phyloP scores from a whole-genome alignment of 495 filamentous ascomycete genomes.

The Neurospora africana region DNA sequence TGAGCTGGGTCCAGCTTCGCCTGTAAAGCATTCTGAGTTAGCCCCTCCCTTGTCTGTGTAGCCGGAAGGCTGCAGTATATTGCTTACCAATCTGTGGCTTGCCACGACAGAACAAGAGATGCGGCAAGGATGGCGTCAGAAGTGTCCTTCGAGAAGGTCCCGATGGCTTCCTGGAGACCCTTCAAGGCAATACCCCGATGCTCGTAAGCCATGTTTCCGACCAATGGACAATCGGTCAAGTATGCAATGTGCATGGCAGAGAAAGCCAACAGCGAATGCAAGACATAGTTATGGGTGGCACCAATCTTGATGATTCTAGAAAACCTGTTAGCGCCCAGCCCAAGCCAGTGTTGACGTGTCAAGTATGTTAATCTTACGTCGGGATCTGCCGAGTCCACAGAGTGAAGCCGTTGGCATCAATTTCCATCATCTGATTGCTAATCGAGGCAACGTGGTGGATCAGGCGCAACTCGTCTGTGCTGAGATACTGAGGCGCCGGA shows the following conservation, averaged over 20 bases:
- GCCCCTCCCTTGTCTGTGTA: conserved; percentile 16
- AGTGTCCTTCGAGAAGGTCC: conserved; percentile 72
- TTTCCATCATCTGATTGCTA: conserved; percentile 67
- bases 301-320: conserved; percentile 76
- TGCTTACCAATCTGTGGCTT: conserved; percentile 89
- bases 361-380: conserved; percentile 50
- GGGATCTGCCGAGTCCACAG: conserved; percentile 90
- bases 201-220: conserved; percentile 74
- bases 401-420: conserved; percentile 68
- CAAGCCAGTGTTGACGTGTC: background rate
- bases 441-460: conserved; percentile 87
- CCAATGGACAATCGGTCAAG: conserved; percentile 70
- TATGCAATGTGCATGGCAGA: conserved; percentile 87
- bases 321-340: conserved; percentile 17
- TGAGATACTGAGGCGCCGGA: conserved; percentile 53
- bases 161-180: conserved; percentile 79
- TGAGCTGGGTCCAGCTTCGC: conserved; percentile 82
- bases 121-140: conserved; percentile 88
- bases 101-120: conserved; percentile 90
- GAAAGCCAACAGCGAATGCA: conserved; percentile 83
- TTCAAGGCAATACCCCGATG: conserved; percentile 76
- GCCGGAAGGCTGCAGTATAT: conserved; percentile 24
- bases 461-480: conserved; percentile 68
- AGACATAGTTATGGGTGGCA: conserved; percentile 71
- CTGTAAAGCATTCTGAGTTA: conserved; percentile 39